Evolutionary conservation across 2,329 filamentous ascomycete species (phyloP).

Genomic region (Penicillium griseofulvum): DNA sequence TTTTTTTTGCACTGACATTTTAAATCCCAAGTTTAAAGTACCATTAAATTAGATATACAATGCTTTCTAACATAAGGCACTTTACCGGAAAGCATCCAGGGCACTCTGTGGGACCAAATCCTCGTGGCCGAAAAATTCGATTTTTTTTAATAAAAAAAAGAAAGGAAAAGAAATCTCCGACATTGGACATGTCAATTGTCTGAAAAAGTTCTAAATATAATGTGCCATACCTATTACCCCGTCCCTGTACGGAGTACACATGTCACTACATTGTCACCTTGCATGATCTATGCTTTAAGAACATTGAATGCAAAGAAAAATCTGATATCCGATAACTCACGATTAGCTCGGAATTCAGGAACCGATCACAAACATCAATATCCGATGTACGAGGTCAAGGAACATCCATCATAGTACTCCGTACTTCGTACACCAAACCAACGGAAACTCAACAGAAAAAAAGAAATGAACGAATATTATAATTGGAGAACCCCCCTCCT

Average conservation of each 20-base stretch:
- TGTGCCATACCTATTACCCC: not conserved
- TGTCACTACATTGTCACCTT: too few species aligned
- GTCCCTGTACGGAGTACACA: too few species aligned
- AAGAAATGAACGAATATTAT: not conserved
- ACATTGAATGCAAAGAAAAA: not conserved
- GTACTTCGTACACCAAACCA: not conserved
- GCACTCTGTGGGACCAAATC: not conserved
- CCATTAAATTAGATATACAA: not conserved
- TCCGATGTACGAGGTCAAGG: not conserved
- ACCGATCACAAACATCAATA: conserved; percentile 2
- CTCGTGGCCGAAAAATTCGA: not conserved
- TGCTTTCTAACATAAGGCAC: too few species aligned
- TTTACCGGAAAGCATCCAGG: too few species aligned
- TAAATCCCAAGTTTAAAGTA: not conserved
- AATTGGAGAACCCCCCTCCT: not conserved
- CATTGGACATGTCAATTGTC: not conserved
- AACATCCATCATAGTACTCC: not conserved
- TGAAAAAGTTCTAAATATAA: not conserved
- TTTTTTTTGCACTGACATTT: not conserved
- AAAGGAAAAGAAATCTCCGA: not conserved
- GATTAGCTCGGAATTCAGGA: not conserved
- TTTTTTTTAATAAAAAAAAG: not conserved
- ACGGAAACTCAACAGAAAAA: not conserved
- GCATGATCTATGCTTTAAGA: not conserved
- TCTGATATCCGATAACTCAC: not conserved